phyloP scores from a whole-genome alignment of 257 asterid species.

The Solanum lycopersicoides region DNA sequence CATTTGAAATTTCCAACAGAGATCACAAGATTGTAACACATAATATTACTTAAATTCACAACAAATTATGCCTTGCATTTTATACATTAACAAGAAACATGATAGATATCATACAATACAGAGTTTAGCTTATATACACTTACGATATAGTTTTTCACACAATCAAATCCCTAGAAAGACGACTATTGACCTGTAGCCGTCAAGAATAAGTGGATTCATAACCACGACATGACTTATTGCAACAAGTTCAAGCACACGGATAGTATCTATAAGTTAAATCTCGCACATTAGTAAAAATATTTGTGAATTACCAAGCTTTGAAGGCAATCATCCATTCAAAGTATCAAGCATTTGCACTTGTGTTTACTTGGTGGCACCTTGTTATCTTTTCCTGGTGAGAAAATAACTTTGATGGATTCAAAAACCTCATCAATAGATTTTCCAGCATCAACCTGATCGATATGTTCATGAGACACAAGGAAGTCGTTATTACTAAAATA shows the following conservation, averaged over 20 bases:
- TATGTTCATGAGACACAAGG: background rate
- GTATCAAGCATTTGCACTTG: background rate
- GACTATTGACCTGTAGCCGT: background rate
- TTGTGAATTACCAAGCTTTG: background rate
- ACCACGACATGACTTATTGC: background rate
- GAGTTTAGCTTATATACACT: background rate
- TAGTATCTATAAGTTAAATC: background rate
- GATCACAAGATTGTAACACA: background rate
- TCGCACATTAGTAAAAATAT: background rate
- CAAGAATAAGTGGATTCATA: background rate
- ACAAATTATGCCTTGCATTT: background rate
- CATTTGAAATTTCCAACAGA: background rate
- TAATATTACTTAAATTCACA: background rate
- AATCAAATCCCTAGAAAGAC: background rate
- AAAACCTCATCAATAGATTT: conserved; percentile 1
- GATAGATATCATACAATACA: background rate
- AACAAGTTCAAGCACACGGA: background rate
- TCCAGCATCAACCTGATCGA: conserved; percentile 10
- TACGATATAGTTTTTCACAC: background rate
- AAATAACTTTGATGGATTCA: background rate
- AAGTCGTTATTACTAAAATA: background rate
- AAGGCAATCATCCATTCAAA: background rate
- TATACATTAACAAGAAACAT: background rate
- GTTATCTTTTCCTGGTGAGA: background rate
- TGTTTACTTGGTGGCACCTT: background rate